phyloP scores from a whole-genome alignment of 2,329 filamentous ascomycete species.

The Cladobotryum mycophilum region DNA sequence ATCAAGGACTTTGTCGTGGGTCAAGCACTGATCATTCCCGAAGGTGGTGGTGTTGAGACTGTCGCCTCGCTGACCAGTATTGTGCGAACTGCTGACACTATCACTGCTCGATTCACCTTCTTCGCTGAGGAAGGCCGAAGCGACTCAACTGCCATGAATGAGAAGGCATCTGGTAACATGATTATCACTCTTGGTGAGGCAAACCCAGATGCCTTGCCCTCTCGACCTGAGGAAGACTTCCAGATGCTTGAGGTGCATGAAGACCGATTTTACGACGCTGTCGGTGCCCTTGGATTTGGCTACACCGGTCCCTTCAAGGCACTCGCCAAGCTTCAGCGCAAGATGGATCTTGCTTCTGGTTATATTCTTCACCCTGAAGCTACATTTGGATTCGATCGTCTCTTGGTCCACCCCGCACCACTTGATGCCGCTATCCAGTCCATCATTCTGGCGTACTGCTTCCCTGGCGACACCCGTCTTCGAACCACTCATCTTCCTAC shows the following conservation, averaged over 20 bases:
- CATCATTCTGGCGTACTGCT: constrained; percentile 21
- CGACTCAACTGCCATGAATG: background rate
- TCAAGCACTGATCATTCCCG: background rate
- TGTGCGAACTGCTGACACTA: background rate
- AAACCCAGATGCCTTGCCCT: constrained; percentile 12
- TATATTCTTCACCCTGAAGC: background rate
- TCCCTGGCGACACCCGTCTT: constrained; percentile 24
- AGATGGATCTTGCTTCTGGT: constrained; percentile 7
- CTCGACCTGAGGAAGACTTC: constrained; percentile 10
- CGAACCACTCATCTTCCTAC: constrained; percentile 25
- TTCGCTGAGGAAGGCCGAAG: background rate
- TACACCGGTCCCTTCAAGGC: constrained; percentile 17
- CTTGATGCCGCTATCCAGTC: constrained; percentile 30
- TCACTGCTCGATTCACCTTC: background rate
- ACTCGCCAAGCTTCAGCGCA: constrained; percentile 12
- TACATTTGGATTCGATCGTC: background rate
- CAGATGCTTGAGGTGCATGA: constrained; percentile 17
- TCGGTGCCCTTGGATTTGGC: constrained; percentile 15
- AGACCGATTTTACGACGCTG: constrained; percentile 16
- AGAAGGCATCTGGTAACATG: constrained; percentile 8
- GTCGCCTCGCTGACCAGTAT: background rate
- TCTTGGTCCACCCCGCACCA: constrained; percentile 24
- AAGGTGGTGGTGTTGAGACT: background rate
- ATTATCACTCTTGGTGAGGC: constrained; percentile 17
- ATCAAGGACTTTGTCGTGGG: background rate